A percentile compares a stretch with the other conserved stretches of the same genome.
These are phyloP conservation scores for Leishmania mexicana DNA, from an alignment of 208 protist genomes.

Conservation along the genomic window DNA sequence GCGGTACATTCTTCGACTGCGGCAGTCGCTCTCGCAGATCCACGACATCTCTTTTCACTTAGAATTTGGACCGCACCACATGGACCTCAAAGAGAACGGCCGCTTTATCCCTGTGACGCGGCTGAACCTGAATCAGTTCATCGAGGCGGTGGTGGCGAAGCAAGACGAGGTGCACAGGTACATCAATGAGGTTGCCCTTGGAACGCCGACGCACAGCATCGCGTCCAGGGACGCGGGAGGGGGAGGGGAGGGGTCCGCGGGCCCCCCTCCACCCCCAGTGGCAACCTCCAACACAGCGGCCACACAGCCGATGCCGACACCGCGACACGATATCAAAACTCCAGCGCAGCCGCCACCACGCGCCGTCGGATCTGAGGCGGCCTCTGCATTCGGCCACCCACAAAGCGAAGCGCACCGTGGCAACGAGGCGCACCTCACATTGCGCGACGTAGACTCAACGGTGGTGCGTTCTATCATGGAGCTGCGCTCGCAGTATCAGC, in stretches of 20 bases:
- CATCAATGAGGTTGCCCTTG: slow-evolving; percentile 32
- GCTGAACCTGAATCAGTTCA: slow-evolving; percentile 48
- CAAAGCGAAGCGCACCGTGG: slow-evolving; percentile 1
- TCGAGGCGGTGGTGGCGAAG: slow-evolving; percentile 21
- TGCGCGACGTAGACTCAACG: slow-evolving; percentile 19
- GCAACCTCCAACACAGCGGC: neutral
- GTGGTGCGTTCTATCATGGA: slow-evolving; percentile 30
- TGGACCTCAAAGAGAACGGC: slow-evolving; percentile 38
- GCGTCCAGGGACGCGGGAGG: neutral
- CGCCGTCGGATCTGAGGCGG: neutral
- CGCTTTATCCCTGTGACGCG: slow-evolving; percentile 33
- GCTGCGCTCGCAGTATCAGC: slow-evolving; percentile 18
- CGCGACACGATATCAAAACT: neutral
- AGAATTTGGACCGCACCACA: slow-evolving; percentile 22
- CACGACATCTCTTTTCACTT: slow-evolving; percentile 33
- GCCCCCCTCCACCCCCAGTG: neutral
- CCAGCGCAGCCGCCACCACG: slow-evolving; percentile 12
- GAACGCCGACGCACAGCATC: slow-evolving; percentile 8
- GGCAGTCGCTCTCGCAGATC: slow-evolving; percentile 20
- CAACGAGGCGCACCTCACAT: slow-evolving; percentile 21
- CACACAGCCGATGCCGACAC: neutral
- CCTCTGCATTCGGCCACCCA: neutral
- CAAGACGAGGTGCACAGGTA: slow-evolving; percentile 36
- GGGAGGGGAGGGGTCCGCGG: neutral
- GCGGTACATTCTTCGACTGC: slow-evolving; percentile 27